Percentiles rank a stretch among this genome's conserved stretches.
These are phyloP conservation scores for Pyronema domesticum DNA, from an alignment of 495 filamentous ascomycete genomes.

Conservation along the genomic window DNA sequence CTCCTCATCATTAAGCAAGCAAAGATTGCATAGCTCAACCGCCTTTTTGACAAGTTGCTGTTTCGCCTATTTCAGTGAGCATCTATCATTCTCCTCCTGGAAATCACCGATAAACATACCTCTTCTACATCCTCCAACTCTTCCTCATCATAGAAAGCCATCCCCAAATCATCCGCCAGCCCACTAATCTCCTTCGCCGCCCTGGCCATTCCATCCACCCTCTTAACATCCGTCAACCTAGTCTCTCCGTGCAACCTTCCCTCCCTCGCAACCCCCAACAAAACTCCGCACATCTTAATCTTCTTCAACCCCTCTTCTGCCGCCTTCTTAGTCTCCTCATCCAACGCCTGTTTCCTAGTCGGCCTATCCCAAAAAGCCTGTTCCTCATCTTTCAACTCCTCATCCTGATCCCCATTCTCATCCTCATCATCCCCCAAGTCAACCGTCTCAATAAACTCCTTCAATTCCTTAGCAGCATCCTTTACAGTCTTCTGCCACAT, in stretches of 20 bases:
- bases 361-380: conserved; percentile 18
- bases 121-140: conserved; percentile 5
- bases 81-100: not conserved
- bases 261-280: conserved; percentile 14
- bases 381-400: not conserved
- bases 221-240: conserved; percentile 5
- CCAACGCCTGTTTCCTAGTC: conserved; percentile 4
- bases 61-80: conserved; percentile 10
- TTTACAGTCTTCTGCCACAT: conserved; percentile 38
- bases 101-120: not conserved
- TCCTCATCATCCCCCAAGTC: not conserved
- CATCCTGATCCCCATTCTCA: not conserved
- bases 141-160: conserved; percentile 22
- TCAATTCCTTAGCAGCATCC: conserved; percentile 47
- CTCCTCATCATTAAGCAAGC: conserved; percentile 5
- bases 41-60: conserved; percentile 12
- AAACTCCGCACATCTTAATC: conserved; percentile 15
- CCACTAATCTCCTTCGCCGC: conserved; percentile 11
- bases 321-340: conserved; percentile 7
- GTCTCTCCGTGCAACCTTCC: conserved; percentile 11
- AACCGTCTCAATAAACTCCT: not conserved
- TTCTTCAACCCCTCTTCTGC: conserved; percentile 13
- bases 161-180: conserved; percentile 19
- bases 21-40: conserved; percentile 9
- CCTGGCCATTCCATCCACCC: conserved; percentile 13